phyloP scores from a whole-genome alignment of 306 rosid genomes.

The Phaseolus lunatus region DNA sequence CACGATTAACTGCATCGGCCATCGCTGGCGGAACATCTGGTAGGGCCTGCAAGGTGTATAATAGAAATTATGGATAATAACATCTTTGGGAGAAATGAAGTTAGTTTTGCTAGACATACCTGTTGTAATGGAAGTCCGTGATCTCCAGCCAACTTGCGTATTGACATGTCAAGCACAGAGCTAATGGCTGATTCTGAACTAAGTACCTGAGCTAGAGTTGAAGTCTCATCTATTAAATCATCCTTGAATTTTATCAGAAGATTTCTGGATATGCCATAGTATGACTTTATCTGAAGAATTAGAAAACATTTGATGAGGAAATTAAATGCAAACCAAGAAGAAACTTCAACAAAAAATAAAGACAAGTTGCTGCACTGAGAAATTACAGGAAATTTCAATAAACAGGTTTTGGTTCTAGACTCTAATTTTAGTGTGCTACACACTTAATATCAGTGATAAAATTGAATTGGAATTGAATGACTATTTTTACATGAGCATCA shows the following conservation, averaged over 20 bases:
- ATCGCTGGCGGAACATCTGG: slow-evolving; percentile 97
- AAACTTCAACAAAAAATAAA: slow-evolving; percentile 2
- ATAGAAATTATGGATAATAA: neutral
- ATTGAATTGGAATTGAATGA: neutral
- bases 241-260: slow-evolving; percentile 87
- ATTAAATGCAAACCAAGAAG: slow-evolving; percentile 12
- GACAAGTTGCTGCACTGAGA: neutral
- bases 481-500: slow-evolving; percentile 9
- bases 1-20: slow-evolving; percentile 96
- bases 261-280: slow-evolving; percentile 91
- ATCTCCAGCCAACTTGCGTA: slow-evolving; percentile 86
- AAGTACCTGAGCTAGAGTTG: slow-evolving; percentile 80
- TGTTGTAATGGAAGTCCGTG: slow-evolving; percentile 95
- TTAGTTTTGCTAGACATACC: slow-evolving; percentile 55
- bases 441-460: neutral
- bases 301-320: slow-evolving; percentile 24
- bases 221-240: slow-evolving; percentile 88
- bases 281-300: slow-evolving; percentile 81
- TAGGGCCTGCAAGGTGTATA: slow-evolving; percentile 66
- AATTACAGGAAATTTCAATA: slow-evolving; percentile 4
- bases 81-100: neutral
- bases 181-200: slow-evolving; percentile 91
- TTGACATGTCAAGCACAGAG: slow-evolving; percentile 96
- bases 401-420: neutral
- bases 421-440: neutral